phyloP scores from a whole-genome alignment of 106 monocot species.

The Dendrobium officinale region DNA sequence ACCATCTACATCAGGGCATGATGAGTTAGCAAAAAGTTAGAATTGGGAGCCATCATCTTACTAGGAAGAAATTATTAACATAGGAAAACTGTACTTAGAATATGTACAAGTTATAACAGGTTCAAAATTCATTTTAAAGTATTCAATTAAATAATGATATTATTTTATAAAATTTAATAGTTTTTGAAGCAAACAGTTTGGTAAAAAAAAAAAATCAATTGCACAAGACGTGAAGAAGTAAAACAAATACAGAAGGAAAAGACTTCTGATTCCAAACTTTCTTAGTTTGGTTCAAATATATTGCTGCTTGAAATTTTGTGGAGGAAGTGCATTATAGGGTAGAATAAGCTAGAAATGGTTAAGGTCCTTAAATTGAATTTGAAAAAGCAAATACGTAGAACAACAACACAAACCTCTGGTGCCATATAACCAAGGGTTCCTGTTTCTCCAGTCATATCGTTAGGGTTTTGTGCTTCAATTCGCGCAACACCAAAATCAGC shows the following conservation, averaged over 20 bases:
- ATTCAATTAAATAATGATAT: neutral
- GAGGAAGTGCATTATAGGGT: neutral
- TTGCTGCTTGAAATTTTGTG: neutral
- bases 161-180: neutral
- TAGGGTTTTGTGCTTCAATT: conserved; percentile 81
- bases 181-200: neutral
- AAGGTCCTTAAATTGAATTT: neutral
- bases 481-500: conserved; percentile 95
- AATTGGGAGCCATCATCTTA: neutral
- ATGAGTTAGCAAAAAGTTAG: neutral
- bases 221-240: neutral
- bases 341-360: neutral
- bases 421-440: conserved; percentile 90
- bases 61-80: neutral
- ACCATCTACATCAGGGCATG: neutral
- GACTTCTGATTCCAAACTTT: neutral
- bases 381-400: neutral
- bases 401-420: conserved; percentile 41
- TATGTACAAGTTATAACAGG: neutral
- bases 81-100: neutral
- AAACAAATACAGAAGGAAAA: neutral
- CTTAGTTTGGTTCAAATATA: neutral
- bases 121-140: neutral
- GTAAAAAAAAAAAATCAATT: neutral
- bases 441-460: conserved; percentile 96